Conservation (phyloP, 345 rosid species). For the Moringa oleifera region DNA sequence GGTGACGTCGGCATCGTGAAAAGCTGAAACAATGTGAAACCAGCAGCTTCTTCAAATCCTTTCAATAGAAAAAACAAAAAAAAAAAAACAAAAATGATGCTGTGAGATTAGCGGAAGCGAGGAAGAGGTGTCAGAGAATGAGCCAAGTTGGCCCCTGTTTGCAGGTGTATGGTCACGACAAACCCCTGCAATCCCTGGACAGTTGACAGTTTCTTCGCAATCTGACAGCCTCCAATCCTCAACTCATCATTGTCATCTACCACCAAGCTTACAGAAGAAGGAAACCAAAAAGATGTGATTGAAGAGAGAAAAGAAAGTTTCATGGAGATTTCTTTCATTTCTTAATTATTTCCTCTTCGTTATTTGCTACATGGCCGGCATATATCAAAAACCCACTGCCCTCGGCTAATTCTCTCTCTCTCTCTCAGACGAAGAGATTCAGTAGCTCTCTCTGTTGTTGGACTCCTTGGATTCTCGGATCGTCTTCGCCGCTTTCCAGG, state of each 20-base stretch:
- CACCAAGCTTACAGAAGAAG: no score
- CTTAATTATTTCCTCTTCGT: conserved; percentile 6
- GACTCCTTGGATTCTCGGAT: background rate
- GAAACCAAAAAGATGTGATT: no score
- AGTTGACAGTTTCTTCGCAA: background rate
- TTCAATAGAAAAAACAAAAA: no score
- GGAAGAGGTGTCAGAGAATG: no score
- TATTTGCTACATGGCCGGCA: conserved; percentile 25
- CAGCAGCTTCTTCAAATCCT: no score
- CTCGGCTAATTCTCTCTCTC: conserved; percentile 1
- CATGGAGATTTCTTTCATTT: no score
- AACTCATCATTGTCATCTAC: background rate
- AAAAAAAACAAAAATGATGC: no score
- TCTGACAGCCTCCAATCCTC: background rate
- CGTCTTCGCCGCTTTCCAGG: conserved; percentile 17
- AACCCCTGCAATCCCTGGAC: background rate
- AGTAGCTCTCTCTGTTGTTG: conserved; percentile 41
- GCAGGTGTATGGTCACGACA: conserved; percentile 12
- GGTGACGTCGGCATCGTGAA: no score
- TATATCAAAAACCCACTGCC: background rate
- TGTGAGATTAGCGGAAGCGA: no score
- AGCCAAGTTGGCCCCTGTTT: background rate
- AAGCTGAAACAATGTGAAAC: no score
- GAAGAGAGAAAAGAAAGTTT: no score
- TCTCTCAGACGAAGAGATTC: conserved; percentile 52